These are phyloP conservation scores for Kodamaea ohmeri DNA, from an alignment of 1,139 yeast genomes.

Conservation along the genomic window DNA sequence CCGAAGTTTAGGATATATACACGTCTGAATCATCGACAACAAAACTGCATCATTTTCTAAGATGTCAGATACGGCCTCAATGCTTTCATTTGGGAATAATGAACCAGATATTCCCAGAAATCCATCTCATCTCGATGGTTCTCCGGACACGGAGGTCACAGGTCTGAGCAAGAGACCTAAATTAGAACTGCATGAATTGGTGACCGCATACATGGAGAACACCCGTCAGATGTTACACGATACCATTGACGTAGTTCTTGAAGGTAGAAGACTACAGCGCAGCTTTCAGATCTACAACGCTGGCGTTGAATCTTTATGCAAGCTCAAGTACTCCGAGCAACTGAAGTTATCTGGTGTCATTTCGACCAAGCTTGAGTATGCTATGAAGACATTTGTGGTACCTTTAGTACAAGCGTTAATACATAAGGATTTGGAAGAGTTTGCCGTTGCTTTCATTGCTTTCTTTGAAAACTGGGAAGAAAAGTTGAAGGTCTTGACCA, in stretches of 20 bases:
- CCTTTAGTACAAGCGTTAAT: slow-evolving; percentile 5
- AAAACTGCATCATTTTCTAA: background rate
- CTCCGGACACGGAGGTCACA: slow-evolving; percentile 9
- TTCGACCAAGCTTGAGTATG: slow-evolving; percentile 19
- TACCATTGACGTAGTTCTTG: slow-evolving; percentile 24
- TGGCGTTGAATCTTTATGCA: slow-evolving; percentile 35
- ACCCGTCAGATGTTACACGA: slow-evolving; percentile 11
- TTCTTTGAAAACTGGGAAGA: slow-evolving; percentile 27
- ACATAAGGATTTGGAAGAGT: slow-evolving; percentile 8
- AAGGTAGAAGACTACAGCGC: slow-evolving; percentile 16
- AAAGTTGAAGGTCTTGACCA: slow-evolving; percentile 25
- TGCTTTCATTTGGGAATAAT: slow-evolving; percentile 7
- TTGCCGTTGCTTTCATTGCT: slow-evolving; percentile 16
- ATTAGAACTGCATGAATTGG: slow-evolving; percentile 10
- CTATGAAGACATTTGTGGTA: slow-evolving; percentile 4
- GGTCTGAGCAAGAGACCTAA: slow-evolving; percentile 11
- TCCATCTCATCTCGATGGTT: slow-evolving; percentile 11
- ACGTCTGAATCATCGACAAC: no score
- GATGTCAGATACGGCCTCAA: slow-evolving; percentile 7
- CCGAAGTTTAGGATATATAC: background rate
- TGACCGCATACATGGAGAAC: slow-evolving; percentile 10
- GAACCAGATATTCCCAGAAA: slow-evolving; percentile 3
- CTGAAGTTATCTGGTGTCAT: slow-evolving; percentile 21
- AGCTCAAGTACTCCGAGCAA: slow-evolving; percentile 33
- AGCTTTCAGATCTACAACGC: slow-evolving; percentile 30